Percentiles rank a stretch among this genome's conserved stretches.
Evolutionary conservation across 768 basidiomycete species (phyloP).

Genomic region (Rhizopogon sp.): DNA sequence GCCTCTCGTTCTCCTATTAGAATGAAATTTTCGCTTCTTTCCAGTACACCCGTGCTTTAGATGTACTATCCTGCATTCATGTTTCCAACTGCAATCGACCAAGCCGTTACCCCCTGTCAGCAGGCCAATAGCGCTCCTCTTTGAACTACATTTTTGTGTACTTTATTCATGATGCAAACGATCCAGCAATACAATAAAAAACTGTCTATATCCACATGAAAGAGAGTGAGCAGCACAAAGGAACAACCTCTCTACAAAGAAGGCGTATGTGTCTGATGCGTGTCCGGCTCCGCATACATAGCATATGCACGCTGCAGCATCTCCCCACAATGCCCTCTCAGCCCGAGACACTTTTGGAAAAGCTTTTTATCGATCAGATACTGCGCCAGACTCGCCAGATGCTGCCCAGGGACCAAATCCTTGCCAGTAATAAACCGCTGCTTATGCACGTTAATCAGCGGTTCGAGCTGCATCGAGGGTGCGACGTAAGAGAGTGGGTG

Average conservation of each 20-base stretch:
- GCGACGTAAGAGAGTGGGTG: constrained; percentile 49
- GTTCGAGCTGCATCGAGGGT: constrained; percentile 80
- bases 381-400: constrained; percentile 69
- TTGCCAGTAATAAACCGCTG: constrained; percentile 79
- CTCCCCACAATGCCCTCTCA: constrained; percentile 59
- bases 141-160: too few species aligned
- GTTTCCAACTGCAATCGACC: too few species aligned
- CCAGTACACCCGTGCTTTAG: too few species aligned
- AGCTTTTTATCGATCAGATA: constrained; percentile 70
- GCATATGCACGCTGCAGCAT: constrained; percentile 45
- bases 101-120: too few species aligned
- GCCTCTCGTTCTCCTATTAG: too few species aligned
- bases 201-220: too few species aligned
- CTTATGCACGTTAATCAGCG: constrained; percentile 86
- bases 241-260: background rate
- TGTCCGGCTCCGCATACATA: constrained; percentile 27
- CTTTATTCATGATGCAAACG: too few species aligned
- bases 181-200: too few species aligned
- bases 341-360: constrained; percentile 68
- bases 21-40: too few species aligned
- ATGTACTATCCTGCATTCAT: too few species aligned
- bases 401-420: constrained; percentile 75
- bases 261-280: constrained; percentile 7
- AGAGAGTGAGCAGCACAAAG: too few species aligned
- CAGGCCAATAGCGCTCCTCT: too few species aligned